A percentile compares a stretch with the other conserved stretches of the same genome.
phyloP scores from a whole-genome alignment of 2,329 filamentous ascomycete species.

The Pseudopyricularia javanii region DNA sequence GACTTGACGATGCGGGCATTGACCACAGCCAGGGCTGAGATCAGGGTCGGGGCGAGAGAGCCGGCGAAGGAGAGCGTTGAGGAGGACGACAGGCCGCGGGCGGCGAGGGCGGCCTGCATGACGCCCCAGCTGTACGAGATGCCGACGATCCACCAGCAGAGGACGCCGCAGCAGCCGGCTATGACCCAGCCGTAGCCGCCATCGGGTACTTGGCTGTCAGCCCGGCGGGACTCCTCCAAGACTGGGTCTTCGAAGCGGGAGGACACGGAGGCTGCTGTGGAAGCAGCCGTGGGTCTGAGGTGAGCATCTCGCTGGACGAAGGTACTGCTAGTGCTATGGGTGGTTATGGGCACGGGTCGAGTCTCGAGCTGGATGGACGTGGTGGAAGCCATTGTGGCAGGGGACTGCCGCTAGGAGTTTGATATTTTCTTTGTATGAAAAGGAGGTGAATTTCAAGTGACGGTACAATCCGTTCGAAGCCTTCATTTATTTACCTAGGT shows the following conservation, averaged over 20 bases:
- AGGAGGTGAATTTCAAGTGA: too few species aligned
- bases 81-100: constrained; percentile 30
- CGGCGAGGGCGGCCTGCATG: constrained; percentile 42
- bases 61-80: constrained; percentile 48
- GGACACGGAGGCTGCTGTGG: not conserved
- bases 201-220: constrained; percentile 25
- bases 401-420: too few species aligned
- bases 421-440: too few species aligned
- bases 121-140: constrained; percentile 48
- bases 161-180: constrained; percentile 32
- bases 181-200: constrained; percentile 46
- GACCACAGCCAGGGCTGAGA: constrained; percentile 37
- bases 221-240: constrained; percentile 5
- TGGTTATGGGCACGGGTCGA: not conserved
- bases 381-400: not conserved
- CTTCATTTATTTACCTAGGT: too few species aligned
- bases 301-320: not conserved
- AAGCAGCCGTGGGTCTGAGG: not conserved
- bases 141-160: constrained; percentile 45
- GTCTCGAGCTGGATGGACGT: not conserved
- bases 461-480: too few species aligned
- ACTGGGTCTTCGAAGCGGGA: constrained; percentile 2
- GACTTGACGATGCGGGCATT: constrained; percentile 36
- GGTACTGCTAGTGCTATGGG: not conserved
- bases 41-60: constrained; percentile 34